Conservation (phyloP, 257 asterid species). For the Ocimum tenuiflorum region DNA sequence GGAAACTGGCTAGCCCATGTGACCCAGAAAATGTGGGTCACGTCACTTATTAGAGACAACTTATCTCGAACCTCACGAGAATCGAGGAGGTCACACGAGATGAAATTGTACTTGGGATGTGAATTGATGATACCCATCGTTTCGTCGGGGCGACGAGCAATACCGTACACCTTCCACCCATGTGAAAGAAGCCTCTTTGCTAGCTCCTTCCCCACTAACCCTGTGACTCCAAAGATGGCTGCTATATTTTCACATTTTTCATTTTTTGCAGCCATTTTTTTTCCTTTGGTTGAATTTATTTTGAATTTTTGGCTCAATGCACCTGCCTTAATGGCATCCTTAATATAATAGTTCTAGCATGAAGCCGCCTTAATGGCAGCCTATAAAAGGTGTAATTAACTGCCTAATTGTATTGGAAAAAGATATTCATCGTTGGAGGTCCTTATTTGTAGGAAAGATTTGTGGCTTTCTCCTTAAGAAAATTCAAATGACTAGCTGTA, state of each 20-base stretch:
- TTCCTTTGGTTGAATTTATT: background rate
- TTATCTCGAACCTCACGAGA: slow-evolving; percentile 39
- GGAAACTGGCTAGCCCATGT: slow-evolving; percentile 72
- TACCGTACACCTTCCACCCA: slow-evolving; percentile 74
- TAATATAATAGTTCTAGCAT: slow-evolving; percentile 5
- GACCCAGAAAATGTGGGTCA: slow-evolving; percentile 73
- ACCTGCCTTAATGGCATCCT: no score
- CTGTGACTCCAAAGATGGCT: slow-evolving; percentile 72
- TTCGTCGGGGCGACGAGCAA: slow-evolving; percentile 41
- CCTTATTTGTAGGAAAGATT: slow-evolving; percentile 30
- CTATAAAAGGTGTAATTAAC: background rate
- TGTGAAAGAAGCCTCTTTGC: slow-evolving; percentile 45
- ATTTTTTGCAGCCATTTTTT: slow-evolving; percentile 25
- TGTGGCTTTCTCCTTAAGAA: slow-evolving; percentile 24
- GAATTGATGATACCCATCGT: background rate
- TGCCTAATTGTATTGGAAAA: background rate
- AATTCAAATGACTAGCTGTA: slow-evolving; percentile 7
- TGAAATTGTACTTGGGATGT: slow-evolving; percentile 30
- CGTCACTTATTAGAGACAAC: slow-evolving; percentile 34
- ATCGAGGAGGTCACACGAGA: slow-evolving; percentile 61
- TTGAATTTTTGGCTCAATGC: no score
- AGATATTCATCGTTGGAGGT: background rate
- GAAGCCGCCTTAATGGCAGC: slow-evolving; percentile 1
- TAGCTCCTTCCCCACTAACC: slow-evolving; percentile 77
- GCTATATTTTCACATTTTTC: slow-evolving; percentile 35